A percentile compares a stretch with the other conserved stretches of the same genome.
Conservation (phyloP, 345 rosid species). For the Eutrema yunnanense region DNA sequence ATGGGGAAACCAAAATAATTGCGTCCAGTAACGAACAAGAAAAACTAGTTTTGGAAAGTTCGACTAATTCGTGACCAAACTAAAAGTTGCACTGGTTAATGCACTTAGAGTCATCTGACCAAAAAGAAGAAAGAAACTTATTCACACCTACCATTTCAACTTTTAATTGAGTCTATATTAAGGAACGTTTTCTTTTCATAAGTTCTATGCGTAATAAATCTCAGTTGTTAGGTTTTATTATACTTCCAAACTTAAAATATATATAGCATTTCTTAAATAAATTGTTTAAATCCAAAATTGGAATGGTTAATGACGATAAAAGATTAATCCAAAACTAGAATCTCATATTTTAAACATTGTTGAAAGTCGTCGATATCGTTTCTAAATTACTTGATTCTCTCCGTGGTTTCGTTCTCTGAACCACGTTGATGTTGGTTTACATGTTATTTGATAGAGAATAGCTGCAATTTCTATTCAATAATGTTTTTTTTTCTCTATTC, state of each 20-base stretch:
- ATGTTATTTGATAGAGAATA: too few relatives aligned
- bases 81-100: neutral
- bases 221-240: neutral
- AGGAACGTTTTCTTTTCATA: neutral
- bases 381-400: too few relatives aligned
- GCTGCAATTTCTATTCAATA: neutral
- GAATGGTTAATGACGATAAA: neutral
- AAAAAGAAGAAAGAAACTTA: neutral
- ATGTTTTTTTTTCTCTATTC: neutral
- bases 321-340: too few relatives aligned
- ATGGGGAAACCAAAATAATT: neutral
- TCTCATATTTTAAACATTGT: too few relatives aligned
- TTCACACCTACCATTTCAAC: conserved; percentile 1
- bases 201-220: neutral
- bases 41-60: neutral
- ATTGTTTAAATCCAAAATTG: neutral
- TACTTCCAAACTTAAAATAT: neutral
- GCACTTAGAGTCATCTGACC: neutral
- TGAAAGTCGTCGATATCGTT: too few relatives aligned
- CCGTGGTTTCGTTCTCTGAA: too few relatives aligned
- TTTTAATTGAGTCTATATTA: neutral
- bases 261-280: neutral
- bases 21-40: neutral
- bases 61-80: neutral
- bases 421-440: too few relatives aligned